These are phyloP conservation scores for Lactarius quietus DNA, from an alignment of 768 basidiomycete species.

Conservation along the genomic window DNA sequence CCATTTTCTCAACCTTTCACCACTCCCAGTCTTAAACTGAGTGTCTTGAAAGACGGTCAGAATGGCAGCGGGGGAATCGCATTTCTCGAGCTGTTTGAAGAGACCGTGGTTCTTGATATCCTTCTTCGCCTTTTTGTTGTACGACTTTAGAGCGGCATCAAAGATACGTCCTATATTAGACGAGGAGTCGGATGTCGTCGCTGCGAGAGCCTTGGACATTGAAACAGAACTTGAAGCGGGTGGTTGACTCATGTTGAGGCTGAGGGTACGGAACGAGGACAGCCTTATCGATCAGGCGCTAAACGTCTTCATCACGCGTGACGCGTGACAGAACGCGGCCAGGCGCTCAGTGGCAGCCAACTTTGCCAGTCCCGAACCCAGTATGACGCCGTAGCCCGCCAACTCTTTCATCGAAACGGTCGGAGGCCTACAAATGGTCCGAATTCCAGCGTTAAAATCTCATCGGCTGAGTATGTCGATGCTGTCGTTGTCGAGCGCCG, in stretches of 20 bases:
- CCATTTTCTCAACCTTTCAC: neutral
- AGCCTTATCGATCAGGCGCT: too few relatives aligned
- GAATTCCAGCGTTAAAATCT: too few relatives aligned
- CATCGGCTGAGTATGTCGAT: too few relatives aligned
- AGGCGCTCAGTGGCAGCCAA: too few relatives aligned
- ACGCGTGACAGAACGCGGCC: too few relatives aligned
- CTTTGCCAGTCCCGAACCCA: too few relatives aligned
- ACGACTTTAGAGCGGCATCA: neutral
- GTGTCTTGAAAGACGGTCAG: neutral
- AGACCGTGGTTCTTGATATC: neutral
- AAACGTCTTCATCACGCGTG: too few relatives aligned
- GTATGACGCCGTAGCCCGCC: too few relatives aligned
- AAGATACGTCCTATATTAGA: neutral
- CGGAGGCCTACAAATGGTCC: too few relatives aligned
- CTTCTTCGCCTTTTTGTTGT: neutral
- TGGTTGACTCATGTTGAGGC: neutral
- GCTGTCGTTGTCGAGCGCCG: too few relatives aligned
- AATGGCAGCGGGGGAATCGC: neutral
- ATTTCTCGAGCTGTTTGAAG: neutral
- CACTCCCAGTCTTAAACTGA: neutral
- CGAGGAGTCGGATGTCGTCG: neutral
- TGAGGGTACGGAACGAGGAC: too few relatives aligned
- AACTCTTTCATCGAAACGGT: too few relatives aligned
- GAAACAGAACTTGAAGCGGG: neutral
- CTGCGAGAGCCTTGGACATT: neutral